Evolutionary conservation across 495 filamentous ascomycete species (phyloP).

Genomic region (Lichenothelia convexa): DNA sequence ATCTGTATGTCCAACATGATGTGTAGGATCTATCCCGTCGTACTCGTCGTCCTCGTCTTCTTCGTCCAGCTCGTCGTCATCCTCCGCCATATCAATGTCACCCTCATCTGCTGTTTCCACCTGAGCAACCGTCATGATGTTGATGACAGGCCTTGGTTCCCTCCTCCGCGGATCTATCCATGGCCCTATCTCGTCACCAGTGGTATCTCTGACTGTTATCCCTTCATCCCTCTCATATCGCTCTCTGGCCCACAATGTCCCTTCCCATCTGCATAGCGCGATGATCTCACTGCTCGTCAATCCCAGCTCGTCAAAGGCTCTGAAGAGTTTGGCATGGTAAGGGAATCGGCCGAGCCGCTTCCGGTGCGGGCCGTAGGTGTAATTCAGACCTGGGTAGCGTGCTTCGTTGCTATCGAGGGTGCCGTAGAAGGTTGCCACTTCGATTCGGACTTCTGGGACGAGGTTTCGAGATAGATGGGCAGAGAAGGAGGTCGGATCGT

Average conservation of each 20-base stretch:
- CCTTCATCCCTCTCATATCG: slow-evolving; percentile 66
- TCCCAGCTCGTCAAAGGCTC: slow-evolving; percentile 58
- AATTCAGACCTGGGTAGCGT: slow-evolving; percentile 82
- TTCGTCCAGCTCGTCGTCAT: not conserved
- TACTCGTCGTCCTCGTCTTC: not conserved
- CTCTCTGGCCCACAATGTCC: slow-evolving; percentile 77
- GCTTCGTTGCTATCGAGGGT: slow-evolving; percentile 58
- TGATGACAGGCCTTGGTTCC: not conserved
- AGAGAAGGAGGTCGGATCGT: slow-evolving; percentile 37
- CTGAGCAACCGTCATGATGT: not conserved
- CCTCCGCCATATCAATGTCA: not conserved
- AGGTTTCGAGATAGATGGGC: slow-evolving; percentile 45
- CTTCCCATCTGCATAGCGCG: slow-evolving; percentile 74
- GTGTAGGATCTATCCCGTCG: no score
- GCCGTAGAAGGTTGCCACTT: slow-evolving; percentile 73
- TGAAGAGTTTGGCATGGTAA: slow-evolving; percentile 67
- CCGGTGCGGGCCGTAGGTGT: slow-evolving; percentile 61
- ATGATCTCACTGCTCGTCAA: slow-evolving; percentile 64
- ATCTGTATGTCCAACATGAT: no score
- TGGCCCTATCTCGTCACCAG: slow-evolving; percentile 35
- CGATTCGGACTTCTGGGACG: slow-evolving; percentile 75
- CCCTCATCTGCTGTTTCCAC: not conserved
- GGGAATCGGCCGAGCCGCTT: slow-evolving; percentile 64
- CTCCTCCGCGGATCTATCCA: not conserved
- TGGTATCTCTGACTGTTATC: slow-evolving; percentile 57